A percentile compares a stretch with the other conserved stretches of the same genome.
phyloP scores from a whole-genome alignment of 2,329 filamentous ascomycete genomes.

The Albifimbria verrucaria region DNA sequence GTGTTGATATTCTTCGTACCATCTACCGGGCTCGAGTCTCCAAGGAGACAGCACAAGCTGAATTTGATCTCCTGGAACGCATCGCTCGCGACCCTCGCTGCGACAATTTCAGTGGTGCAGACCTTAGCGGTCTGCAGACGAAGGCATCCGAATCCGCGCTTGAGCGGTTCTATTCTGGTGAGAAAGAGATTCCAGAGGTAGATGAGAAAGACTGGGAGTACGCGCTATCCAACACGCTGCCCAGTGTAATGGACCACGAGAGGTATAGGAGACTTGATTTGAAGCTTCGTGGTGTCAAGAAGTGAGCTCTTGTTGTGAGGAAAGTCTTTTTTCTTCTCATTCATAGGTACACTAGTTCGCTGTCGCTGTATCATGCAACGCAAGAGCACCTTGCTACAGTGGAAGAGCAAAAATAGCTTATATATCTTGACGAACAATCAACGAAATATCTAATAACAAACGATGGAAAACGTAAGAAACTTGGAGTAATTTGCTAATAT shows the following conservation, averaged over 20 bases:
- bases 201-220: conserved; percentile 48
- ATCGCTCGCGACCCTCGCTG: conserved; percentile 68
- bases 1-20: conserved; percentile 81
- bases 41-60: conserved; percentile 26
- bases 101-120: conserved; percentile 71
- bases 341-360: no score
- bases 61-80: conserved; percentile 51
- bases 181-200: conserved; percentile 20
- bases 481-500: no score
- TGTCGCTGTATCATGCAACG: no score
- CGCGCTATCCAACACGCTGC: conserved; percentile 44
- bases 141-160: conserved; percentile 52
- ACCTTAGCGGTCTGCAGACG: conserved; percentile 45
- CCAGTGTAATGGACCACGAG: conserved; percentile 46
- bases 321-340: no score
- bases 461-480: no score
- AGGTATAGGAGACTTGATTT: conserved; percentile 38
- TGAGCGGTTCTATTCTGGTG: conserved; percentile 30
- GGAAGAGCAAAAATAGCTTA: no score
- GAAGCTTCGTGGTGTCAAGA: conserved; percentile 15
- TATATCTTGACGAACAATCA: no score
- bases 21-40: conserved; percentile 47
- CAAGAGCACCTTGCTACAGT: no score
- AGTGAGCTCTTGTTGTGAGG: not conserved
- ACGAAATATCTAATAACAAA: no score